Evolutionary conservation across 2,329 filamentous ascomycete genomes (phyloP), one percentile per base, ranked within the genome.

Genomic region (Pyrenochaeta sp.): DNA sequence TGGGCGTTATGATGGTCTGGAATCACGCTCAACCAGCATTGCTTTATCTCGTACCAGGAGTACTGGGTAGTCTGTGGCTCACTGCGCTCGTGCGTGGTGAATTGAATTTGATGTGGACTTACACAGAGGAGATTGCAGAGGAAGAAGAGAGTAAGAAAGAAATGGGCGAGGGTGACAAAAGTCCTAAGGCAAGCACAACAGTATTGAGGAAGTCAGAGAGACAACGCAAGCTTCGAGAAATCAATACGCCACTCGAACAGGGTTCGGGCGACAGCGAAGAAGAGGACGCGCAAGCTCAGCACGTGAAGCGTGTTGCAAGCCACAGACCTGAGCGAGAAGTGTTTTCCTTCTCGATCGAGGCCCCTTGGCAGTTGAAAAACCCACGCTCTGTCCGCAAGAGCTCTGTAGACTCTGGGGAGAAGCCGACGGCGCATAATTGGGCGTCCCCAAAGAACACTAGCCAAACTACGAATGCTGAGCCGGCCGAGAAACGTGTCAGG

Each of bases 21-120:
- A 83, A 89, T 41, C 91, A 91, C 58, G 91, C 91, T 2, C 94
- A 99, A 71, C 94, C 94, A 0, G 94, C 95, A 7, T 82, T 99
- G 29, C 79, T 99, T 12, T 98, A 98, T 71, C 85, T 99, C 6
- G 95, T 98, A 0, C 94, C 94, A 0, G 89, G 90, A 0, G 91
- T 98, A 0, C 78, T 97, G 4, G 81, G 84, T 1, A 84, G 88
- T 1, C 71, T 95, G 1, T 96, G 91, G 89, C 75, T 87, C 3
- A 95, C 90, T 1, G 94, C 89, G 0, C 63, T 87, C 4, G 71
- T 83, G 15, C 85, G 87, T 10, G 90, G 92, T 2, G 92, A 98
- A 68, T 60, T 94, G 2, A 81, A 79, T 45, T 76, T 87, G 36
- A 89, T 98, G 85, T 96, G 90, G 89, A 80, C 81, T 2, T 98